phyloP scores from a whole-genome alignment of 768 basidiomycete genomes.

The Rhodotorula taiwanensis region DNA sequence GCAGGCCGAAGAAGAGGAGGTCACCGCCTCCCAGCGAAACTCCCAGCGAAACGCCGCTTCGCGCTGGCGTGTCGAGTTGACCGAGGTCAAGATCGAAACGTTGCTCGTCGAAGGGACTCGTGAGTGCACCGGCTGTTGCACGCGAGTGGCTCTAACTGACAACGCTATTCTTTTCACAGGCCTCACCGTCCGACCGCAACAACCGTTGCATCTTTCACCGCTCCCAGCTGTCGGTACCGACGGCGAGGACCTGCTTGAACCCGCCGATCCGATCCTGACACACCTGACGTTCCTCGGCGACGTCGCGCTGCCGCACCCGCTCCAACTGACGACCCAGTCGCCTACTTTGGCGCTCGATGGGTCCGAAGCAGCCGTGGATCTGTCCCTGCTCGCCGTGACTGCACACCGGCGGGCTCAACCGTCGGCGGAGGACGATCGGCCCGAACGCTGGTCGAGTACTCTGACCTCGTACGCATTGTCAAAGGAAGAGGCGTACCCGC shows the following conservation, averaged over 20 bases:
- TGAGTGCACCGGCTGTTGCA: not conserved
- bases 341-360: not conserved
- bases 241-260: not conserved
- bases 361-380: constrained; percentile 15
- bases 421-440: too few species aligned
- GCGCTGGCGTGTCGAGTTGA: constrained; percentile 16
- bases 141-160: too few species aligned
- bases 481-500: not conserved
- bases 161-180: not conserved
- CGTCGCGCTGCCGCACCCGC: constrained; percentile 3
- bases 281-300: constrained; percentile 32
- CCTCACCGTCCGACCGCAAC: constrained; percentile 24
- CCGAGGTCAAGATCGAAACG: constrained; percentile 32
- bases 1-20: not conserved
- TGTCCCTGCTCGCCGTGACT: constrained; percentile 16
- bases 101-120: constrained; percentile 11
- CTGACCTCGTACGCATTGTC: constrained; percentile 4
- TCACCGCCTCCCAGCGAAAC: too few species aligned
- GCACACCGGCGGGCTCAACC: not conserved
- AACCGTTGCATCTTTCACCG: constrained; percentile 10
- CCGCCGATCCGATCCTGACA: constrained; percentile 1
- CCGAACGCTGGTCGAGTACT: not conserved
- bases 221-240: not conserved
- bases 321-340: not conserved
- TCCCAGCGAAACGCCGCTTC: too few species aligned